Base-by-base conservation (phyloP, 1,284 basidiomycete genomes). In the Coniophora puteana region DNA sequence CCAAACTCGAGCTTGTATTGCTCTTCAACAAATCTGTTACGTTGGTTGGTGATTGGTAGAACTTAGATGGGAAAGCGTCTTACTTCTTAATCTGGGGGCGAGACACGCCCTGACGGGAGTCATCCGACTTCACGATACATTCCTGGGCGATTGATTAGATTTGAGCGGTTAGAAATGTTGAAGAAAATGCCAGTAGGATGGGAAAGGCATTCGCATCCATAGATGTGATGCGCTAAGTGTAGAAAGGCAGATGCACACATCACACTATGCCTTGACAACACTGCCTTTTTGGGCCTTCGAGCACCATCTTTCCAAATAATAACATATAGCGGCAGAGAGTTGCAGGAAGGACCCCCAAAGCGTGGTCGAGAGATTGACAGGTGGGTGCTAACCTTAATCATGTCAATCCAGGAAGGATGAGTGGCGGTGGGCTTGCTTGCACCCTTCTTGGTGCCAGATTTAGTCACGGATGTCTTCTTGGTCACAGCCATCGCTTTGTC, bases 81-180 rank as follows among this genome's bases (percentile, higher is more conserved):
- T 60, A 85, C 92, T 92, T 94, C 80, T 95, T 95, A 70, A 96
- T 91, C 58, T 86, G 82, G 45, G 86, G 89, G 43, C 93, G 87
- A 54, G 91, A 93, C 51, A 94, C 89, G 63, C 93, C 93, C 47
- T 65, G 61, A 50, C 92, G 88, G 47, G 86, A 80, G 48, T 92
- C 89, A 27, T 89, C 86, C 20, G 79, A 75, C 65, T 85, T 71
- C 40, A 72, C 65, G 65, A 95, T 89, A 56, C 88, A 90, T 71
- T 93, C 90, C 84, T 87, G n/a, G n/a, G n/a, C n/a, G n/a, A n/a
- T n/a, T n/a, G n/a, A n/a, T n/a, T n/a, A n/a, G n/a, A 65, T 52
- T 51, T 49, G 39, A 52, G 43, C 42, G 46, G 37, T 42, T 30
- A 21, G 32, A 23, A n/a, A 43, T 39, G 37, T 33, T 28, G 36